Conservation (phyloP, 2,329 filamentous ascomycete species). For the Penicillium sp. region DNA sequence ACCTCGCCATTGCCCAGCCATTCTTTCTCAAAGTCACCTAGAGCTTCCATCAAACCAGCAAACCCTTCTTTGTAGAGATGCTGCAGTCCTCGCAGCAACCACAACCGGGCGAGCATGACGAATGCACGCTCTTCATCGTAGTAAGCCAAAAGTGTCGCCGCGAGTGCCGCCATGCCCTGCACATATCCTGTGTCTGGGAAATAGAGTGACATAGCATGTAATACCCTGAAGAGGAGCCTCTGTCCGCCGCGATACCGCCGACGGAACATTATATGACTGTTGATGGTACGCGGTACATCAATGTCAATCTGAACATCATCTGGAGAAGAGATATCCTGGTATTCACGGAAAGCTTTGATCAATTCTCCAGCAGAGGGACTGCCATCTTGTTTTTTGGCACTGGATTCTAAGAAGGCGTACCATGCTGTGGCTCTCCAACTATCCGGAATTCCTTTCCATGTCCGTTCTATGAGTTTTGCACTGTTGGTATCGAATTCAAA, state of each 20-base stretch:
- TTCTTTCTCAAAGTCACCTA: conserved; percentile 76
- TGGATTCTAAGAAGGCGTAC: conserved; percentile 84
- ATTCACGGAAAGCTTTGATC: conserved; percentile 65
- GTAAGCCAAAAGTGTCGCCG: conserved; percentile 89
- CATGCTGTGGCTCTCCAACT: conserved; percentile 90
- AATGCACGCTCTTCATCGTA: conserved; percentile 94
- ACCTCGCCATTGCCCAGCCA: conserved; percentile 80
- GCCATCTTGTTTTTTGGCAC: conserved; percentile 62
- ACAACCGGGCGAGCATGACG: conserved; percentile 93
- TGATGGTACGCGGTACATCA: conserved; percentile 93
- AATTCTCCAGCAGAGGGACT: conserved; percentile 67
- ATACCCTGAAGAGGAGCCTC: conserved; percentile 81
- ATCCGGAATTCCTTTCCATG: conserved; percentile 98
- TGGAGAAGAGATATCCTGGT: conserved; percentile 70
- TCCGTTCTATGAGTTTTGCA: conserved; percentile 82
- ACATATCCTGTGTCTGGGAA: conserved; percentile 91
- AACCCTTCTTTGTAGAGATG: conserved; percentile 82
- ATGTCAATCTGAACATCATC: conserved; percentile 97
- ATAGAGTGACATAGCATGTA: conserved; percentile 88
- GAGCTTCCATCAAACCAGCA: conserved; percentile 76
- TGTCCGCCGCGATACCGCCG: conserved; percentile 88
- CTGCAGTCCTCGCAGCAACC: conserved; percentile 82
- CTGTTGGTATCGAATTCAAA: conserved; percentile 79
- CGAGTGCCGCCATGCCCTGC: conserved; percentile 93
- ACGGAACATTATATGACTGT: conserved; percentile 95